Evolutionary conservation across 192 early-diverging fungal species (phyloP), one percentile per base, ranked within the genome.

Genomic region (Paraglomus brasilianum): DNA sequence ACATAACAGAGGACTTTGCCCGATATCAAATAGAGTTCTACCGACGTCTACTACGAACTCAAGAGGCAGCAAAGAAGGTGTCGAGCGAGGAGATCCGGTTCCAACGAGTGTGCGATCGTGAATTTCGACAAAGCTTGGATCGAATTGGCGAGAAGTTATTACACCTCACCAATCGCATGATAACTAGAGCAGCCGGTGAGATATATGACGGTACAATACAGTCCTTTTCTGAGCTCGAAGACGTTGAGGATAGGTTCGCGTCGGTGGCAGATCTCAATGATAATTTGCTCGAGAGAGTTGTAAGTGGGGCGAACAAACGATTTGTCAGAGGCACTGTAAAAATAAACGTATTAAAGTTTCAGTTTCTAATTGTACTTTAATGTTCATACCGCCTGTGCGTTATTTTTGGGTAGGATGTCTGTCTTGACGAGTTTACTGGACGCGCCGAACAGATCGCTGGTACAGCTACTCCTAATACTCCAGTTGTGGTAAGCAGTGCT

Each of bases 251-350:
- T 19, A 75, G 84, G 17, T 98, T 86, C 65, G 70, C 77, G 39
- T 60, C 74, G 5, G 85, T 87, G 19, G 82, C 88, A 8, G 93
- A 95, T 60, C 82, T 86, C 19, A 79, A 93, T 5, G 95, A 98
- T 66, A 80, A 85, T 63, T 71, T 95, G 72, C 78, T 95, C 8
- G 94, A 97, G 77, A 86, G 85, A 62, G 89, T 91, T 22, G 88
- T 90, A 77, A 68, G 85, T 73, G 6, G 10, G 8, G 15, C 14
- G 56, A 39, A 11, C 9, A 15, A 19, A 46, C 44, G 19, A 50
- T 22, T 74, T 58, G 13, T 55, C 30, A 9, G 14, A 45, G 2
- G 42, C 2, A 13, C 36, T 47, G 7, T 60, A 14, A 24, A 59
- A 36, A 58, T 0, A 40, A 0, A 1, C 30, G 17, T 11, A 8